A percentile compares a stretch with the other conserved stretches of the same genome.
These are phyloP conservation scores for Hygrophorus pudorinus DNA, from an alignment of 768 basidiomycete species.

Conservation along the genomic window DNA sequence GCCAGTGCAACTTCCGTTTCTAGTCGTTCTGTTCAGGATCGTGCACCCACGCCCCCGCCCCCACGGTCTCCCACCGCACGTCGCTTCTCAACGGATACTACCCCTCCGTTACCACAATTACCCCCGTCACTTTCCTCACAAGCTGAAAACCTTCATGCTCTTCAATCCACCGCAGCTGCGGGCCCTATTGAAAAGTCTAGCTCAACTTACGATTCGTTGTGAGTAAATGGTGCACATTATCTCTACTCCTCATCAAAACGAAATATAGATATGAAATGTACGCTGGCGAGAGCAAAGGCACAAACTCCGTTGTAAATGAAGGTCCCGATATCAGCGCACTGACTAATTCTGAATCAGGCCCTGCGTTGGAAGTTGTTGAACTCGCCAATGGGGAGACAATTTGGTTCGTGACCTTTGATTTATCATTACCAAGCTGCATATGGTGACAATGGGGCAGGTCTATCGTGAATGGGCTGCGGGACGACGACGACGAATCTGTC, in stretches of 20 bases:
- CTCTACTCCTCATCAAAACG: conserved; percentile 8
- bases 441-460: conserved; percentile 36
- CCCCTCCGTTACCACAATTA: conserved; percentile 62
- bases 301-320: conserved; percentile 23
- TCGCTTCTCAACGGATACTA: conserved; percentile 57
- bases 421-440: conserved; percentile 8
- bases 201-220: conserved; percentile 74
- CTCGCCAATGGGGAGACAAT: conserved; percentile 83
- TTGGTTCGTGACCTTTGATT: conserved; percentile 38
- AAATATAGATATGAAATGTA: conserved; percentile 70
- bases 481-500: conserved; percentile 61
- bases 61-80: conserved; percentile 42
- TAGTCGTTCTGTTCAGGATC: conserved; percentile 68
- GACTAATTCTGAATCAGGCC: conserved; percentile 34
- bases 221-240: conserved; percentile 23
- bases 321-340: conserved; percentile 19
- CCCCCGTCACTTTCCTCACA: conserved; percentile 41
- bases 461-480: conserved; percentile 76
- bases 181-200: conserved; percentile 51
- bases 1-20: conserved; percentile 53
- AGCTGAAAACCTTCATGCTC: conserved; percentile 25
- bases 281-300: conserved; percentile 43
- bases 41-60: conserved; percentile 80
- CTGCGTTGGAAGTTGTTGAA: conserved; percentile 72
- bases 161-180: conserved; percentile 27